Base-by-base conservation (phyloP, 345 rosid genomes). In the Eucalyptus victrix region DNA sequence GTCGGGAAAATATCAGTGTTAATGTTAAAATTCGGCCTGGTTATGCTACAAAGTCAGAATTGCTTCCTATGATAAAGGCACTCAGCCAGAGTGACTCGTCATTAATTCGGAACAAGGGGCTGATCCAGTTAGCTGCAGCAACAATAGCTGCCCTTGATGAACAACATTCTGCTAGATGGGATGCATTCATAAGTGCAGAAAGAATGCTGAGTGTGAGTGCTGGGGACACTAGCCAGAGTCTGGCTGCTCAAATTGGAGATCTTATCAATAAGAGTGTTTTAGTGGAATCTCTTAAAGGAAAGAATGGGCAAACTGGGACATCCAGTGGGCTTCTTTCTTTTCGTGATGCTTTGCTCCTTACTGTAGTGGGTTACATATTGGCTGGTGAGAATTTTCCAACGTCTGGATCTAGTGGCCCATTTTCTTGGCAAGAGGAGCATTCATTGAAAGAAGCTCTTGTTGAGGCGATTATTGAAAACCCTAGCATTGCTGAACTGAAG, bases 401-500 rank as follows among this genome's bases (percentile, higher is more conserved):
- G 67, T 94, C 99, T 85, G 99, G 98, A 30, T 94, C 95, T n/a
- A 93, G 93, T 42, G 95, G 99, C 72, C 99, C 99, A 85, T 97
- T 97, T 90, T 95, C 99, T 89, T 97, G 99, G 99, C 98, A 97
- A 93, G 99, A 97, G 91, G 99, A 97, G 91, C 99, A 93, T 92
- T 93, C 96, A 89, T 93, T 97, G 44, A 97, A 96, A 91, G 99
- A 97, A 92, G 96, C 99, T 65, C 94, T 97, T 86, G 93, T 95
- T 3, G 98, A 97, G 90, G 95, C 96, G 26, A 93, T 96, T 89
- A 91, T 97, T 2, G 99, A 97, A 90, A 96, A 96, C 91, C 97
- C 96, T 45, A 92, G 95, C 65, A 91, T 89, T 81, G 94, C 95
- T 72, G 94, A 95, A 88, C 94, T 96, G 60, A 95, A 96, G 93